phyloP scores from a whole-genome alignment of 495 filamentous ascomycete species.

The Hamigera avellanea region DNA sequence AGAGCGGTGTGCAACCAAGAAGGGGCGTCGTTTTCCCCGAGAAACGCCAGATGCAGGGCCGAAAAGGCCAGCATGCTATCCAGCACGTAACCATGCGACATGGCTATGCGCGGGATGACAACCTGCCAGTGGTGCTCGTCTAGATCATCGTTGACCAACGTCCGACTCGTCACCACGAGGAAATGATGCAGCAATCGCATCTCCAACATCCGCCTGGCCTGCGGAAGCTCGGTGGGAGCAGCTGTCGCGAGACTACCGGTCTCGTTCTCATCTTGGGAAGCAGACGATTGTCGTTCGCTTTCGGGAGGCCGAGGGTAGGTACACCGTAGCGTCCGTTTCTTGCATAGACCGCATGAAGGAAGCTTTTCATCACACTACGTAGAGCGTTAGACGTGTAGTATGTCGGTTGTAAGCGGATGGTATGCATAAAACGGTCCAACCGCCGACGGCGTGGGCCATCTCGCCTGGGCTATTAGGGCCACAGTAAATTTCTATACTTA shows the following conservation, averaged over 20 bases:
- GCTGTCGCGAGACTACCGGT: slow-evolving; percentile 5
- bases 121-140: slow-evolving; percentile 27
- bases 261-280: slow-evolving; percentile 11
- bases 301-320: slow-evolving; percentile 19
- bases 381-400: no score
- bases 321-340: slow-evolving; percentile 25
- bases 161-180: slow-evolving; percentile 21
- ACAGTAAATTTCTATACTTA: no score
- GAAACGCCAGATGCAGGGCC: slow-evolving; percentile 9
- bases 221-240: no score
- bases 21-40: slow-evolving; percentile 11
- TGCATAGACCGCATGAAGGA: slow-evolving; percentile 25
- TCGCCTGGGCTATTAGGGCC: no score
- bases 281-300: slow-evolving; percentile 12
- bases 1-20: slow-evolving; percentile 22
- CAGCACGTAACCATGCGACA: slow-evolving; percentile 30
- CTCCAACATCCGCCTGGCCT: slow-evolving; percentile 30
- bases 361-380: slow-evolving; percentile 25
- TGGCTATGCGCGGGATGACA: slow-evolving; percentile 32
- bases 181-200: slow-evolving; percentile 30
- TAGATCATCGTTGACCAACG: slow-evolving; percentile 16
- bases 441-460: background rate
- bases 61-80: slow-evolving; percentile 33
- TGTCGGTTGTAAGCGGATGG: slow-evolving; percentile 3
- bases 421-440: background rate